Base-by-base conservation (phyloP, 768 basidiomycete species). In the Pisolithus albus region DNA sequence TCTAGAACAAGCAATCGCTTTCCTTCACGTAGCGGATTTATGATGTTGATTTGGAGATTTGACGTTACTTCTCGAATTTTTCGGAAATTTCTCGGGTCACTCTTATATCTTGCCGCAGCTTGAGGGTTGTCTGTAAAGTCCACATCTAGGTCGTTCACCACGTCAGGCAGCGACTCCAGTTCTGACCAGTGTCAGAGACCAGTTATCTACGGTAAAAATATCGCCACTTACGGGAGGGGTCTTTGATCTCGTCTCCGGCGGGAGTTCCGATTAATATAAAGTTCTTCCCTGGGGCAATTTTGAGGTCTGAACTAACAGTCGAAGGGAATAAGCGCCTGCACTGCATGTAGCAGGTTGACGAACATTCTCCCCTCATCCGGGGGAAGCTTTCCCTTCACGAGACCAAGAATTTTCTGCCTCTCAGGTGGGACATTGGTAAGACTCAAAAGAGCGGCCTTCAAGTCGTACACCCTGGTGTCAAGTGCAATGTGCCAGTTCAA, bases 191-290 rank as follows among this genome's bases (percentile, higher is more conserved):
- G 24, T 45, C 36, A 52, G 37, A 23, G 26, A 10, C 11, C 37
- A 23, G 15, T 13, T 13, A 2, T 15, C n/a, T 43, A 51, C 7
- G 18, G 46, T 26, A 28, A n/a, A 23, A 26, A 44, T 24, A 9
- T 48, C 30, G n/a, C 10, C 18, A 65, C 72, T 56, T 54, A 82
- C 86, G 70, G 8, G 80, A 77, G 9, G 86, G 87, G 67, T 90
- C 88, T 62, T 88, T 90, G 63, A 92, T 83, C 63, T 91, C 89
- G 54, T 86, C 77, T 30, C 89, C 89, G 67, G 89, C 81, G 1
- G 89, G 88, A 6, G 91, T 93, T 10, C 92, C 92, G 18, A 93
- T 71, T 10, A 92, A 73, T n/a, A 82, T 86, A 62, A 93, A 93
- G 61, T 85, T 89, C 73, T 83, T 84, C 44, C 83, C 80, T 16